Conservation (phyloP, 1,284 basidiomycete species). For the Sporisorium graminicola region DNA sequence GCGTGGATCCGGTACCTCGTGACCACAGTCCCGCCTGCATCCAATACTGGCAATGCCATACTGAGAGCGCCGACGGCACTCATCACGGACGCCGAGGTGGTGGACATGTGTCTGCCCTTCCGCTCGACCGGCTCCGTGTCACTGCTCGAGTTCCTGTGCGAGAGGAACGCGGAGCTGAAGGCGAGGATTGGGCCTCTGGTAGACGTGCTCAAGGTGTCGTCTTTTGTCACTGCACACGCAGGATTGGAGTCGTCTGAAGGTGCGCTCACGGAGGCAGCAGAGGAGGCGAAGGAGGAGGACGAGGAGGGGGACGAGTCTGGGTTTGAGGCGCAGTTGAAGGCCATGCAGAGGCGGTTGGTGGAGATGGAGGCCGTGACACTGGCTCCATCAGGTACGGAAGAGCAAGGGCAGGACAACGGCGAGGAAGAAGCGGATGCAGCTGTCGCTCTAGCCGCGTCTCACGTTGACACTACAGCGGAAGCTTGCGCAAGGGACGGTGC, state of each 20-base stretch:
- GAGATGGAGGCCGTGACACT: constrained; percentile 1
- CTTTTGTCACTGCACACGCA: not conserved
- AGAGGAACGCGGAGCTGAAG: constrained; percentile 18
- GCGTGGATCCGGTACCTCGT: constrained; percentile 43
- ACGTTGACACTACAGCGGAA: not conserved
- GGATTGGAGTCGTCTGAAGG: not conserved
- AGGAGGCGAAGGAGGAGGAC: not conserved
- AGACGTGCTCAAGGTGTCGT: constrained; percentile 13
- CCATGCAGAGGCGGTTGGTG: constrained; percentile 25
- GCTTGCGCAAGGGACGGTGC: too few species aligned
- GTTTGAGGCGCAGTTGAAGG: constrained; percentile 23
- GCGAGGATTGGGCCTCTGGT: constrained; percentile 19
- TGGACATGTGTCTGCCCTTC: constrained; percentile 24
- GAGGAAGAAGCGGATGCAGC: not conserved
- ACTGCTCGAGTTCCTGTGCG: constrained; percentile 23
- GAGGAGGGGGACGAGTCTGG: constrained; percentile 3
- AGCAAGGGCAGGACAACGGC: not conserved
- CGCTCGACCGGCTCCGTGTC: not conserved
- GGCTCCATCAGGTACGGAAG: not conserved
- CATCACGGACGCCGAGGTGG: constrained; percentile 21
- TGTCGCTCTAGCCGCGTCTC: not conserved
- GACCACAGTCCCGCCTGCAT: constrained; percentile 12
- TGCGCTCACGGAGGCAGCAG: too few species aligned
- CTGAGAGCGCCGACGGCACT: constrained; percentile 8
- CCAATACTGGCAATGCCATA: not conserved